Evolutionary conservation across 2,329 filamentous ascomycete species (phyloP).

Genomic region (Bipolaris oryzae): DNA sequence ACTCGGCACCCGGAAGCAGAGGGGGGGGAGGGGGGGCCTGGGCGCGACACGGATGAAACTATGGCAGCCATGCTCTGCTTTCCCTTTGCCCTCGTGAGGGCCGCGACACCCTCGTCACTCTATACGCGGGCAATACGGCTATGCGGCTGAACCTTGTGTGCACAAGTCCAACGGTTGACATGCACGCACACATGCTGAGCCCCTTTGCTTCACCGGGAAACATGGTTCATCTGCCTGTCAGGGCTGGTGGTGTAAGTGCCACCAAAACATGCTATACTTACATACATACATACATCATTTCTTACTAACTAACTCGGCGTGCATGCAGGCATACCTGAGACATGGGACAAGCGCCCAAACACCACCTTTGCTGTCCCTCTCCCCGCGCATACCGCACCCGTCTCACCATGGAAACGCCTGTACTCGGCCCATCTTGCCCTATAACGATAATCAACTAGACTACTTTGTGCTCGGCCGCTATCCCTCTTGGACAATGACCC

Average conservation of each 20-base stretch:
- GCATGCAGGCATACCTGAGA: slow-evolving; percentile 10
- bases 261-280: neutral
- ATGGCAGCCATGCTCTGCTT: neutral
- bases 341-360: slow-evolving; percentile 6
- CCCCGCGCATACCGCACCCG: slow-evolving; percentile 12
- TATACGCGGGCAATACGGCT: neutral
- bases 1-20: slow-evolving; percentile 15
- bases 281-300: no score
- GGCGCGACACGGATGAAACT: slow-evolving; percentile 31
- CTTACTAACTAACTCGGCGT: no score
- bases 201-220: no score
- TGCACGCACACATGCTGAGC: no score
- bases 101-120: neutral
- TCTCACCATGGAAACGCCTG: slow-evolving; percentile 12
- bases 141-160: no score
- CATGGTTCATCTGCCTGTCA: no score
- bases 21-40: slow-evolving; percentile 23
- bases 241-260: neutral
- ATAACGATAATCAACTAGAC: neutral
- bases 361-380: slow-evolving; percentile 6
- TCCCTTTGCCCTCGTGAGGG: slow-evolving; percentile 1
- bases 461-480: neutral
- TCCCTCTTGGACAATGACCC: neutral
- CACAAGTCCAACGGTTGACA: neutral
- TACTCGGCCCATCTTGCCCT: slow-evolving; percentile 11